A percentile compares a stretch with the other conserved stretches of the same genome.
Evolutionary conservation across 257 asterid species (phyloP).

Genomic region (Solanum rostratum): DNA sequence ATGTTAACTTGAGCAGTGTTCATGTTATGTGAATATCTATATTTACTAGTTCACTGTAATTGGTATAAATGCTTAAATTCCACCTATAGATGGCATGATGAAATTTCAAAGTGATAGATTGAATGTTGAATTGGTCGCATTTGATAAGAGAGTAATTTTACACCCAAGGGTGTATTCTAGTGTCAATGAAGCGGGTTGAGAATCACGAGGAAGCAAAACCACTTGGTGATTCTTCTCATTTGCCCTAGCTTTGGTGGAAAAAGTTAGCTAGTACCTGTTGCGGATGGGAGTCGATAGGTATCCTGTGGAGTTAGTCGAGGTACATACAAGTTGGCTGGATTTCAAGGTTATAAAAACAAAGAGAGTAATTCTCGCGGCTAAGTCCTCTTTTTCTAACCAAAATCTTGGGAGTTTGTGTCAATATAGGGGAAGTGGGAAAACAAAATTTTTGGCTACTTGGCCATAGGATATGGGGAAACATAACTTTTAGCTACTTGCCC

Average conservation of each 20-base stretch:
- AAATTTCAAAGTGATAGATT: neutral
- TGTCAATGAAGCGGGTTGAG: neutral
- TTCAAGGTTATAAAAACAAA: neutral
- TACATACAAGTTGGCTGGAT: neutral
- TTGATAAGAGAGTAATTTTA: neutral
- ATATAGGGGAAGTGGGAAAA: neutral
- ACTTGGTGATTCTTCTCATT: neutral
- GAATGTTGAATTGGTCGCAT: neutral
- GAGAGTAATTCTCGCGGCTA: neutral
- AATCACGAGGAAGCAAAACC: neutral
- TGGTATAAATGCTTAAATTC: neutral
- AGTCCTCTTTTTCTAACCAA: neutral
- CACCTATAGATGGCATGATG: neutral
- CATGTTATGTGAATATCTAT: neutral
- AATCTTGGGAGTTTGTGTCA: neutral
- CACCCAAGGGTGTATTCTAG: neutral
- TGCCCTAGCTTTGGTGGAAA: neutral
- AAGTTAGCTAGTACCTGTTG: too few relatives aligned
- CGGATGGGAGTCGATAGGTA: neutral
- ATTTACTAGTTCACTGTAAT: neutral
- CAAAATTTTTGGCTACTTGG: neutral
- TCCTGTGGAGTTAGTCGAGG: neutral
- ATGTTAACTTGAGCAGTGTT: neutral
- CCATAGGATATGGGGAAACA: neutral
- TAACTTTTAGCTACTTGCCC: neutral